Evolutionary conservation across 2,329 filamentous ascomycete species (phyloP), one percentile per base, ranked within the genome.

Genomic region (Talaromyces rugulosus): DNA sequence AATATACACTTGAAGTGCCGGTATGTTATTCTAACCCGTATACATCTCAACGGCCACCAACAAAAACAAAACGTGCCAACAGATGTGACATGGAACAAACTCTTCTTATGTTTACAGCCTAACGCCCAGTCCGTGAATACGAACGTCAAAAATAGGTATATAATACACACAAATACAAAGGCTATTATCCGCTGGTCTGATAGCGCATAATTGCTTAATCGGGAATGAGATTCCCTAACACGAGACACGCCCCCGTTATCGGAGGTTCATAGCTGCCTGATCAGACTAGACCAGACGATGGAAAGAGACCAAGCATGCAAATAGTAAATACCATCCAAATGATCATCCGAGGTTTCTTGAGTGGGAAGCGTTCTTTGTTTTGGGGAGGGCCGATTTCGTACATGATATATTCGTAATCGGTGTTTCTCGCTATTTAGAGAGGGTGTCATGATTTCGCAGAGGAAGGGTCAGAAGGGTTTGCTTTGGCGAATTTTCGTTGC

Each of bases 401-500:
- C 36, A 40, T 40, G 36, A 6, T 23, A n/a, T n/a, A 40, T 40
- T 8, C 36, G 36, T 40, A n/a, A 40, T n/a, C 5, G 36, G 36
- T n/a, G n/a, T 40, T 40, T 40, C 8, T 40, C 5, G 4, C 3
- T n/a, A 7, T 40, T 16, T 23, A 11, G 18, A 47, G 9, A 6
- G 3, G n/a, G 31, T 58, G 30, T 61, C 58, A 60, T 59, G 50
- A 56, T 50, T 58, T 55, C 34, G 42, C 33, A 31, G 62, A 47
- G n/a, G 52, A 51, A 18, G 53, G 11, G n/a, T 11, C n/a, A 12
- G 23, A 18, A 27, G 44, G 52, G 55, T 65, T 62, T 31, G 34
- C 34, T 52, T 27, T 59, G 30, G 64, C 59, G 5, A 65, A n/a
- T 56, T 62, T 65, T 60, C 57, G 60, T 44, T 62, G 63, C 14